Conservation (phyloP, 106 monocot species). For the Acanthochlamys bracteata region DNA sequence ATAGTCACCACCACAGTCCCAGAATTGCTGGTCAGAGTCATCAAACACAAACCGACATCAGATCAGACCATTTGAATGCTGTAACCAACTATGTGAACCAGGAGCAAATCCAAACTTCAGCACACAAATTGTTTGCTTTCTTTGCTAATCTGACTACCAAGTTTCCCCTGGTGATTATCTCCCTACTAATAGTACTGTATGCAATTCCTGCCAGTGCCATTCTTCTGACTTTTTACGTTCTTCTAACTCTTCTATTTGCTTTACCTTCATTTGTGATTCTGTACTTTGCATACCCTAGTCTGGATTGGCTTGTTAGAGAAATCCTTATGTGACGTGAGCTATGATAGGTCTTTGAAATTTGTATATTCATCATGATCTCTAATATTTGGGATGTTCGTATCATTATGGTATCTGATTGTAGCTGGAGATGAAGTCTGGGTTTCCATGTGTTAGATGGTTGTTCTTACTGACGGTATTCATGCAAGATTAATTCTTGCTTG, state of each 20-base stretch:
- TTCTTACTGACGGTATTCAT: no score
- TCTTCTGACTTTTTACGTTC: constrained; percentile 32
- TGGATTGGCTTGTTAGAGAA: constrained; percentile 61
- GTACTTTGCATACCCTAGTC: constrained; percentile 56
- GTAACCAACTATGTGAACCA: constrained; percentile 11
- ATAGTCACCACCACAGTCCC: not conserved
- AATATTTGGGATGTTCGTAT: no score
- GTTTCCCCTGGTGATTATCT: constrained; percentile 46
- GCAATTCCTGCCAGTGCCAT: constrained; percentile 44
- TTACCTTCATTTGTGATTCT: constrained; percentile 48
- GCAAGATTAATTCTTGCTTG: no score
- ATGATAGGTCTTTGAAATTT: no score
- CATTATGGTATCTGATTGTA: no score
- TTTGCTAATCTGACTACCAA: constrained; percentile 43
- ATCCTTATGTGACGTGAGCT: constrained; percentile 41
- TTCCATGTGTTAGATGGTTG: no score
- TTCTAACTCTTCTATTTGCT: constrained; percentile 42
- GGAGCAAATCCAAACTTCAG: constrained; percentile 20
- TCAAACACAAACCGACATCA: not conserved
- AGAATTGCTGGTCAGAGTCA: not conserved
- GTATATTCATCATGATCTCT: no score
- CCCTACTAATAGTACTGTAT: constrained; percentile 46
- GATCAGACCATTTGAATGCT: not conserved
- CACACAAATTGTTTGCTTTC: constrained; percentile 26
- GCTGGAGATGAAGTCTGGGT: no score